phyloP scores from a whole-genome alignment of 345 rosid species.

The Syzygium oleosum region DNA sequence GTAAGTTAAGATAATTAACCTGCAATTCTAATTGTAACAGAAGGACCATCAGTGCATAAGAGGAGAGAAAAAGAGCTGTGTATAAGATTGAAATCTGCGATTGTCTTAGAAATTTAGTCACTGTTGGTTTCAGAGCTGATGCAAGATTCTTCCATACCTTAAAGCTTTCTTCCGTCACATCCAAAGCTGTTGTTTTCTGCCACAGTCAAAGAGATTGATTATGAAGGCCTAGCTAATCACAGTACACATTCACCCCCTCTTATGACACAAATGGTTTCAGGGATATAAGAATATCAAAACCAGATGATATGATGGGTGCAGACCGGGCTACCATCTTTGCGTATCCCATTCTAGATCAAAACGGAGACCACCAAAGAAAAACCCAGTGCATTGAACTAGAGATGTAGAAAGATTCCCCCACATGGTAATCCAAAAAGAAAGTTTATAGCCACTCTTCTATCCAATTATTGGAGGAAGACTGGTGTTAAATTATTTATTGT shows the following conservation, averaged over 20 bases:
- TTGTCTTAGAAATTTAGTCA: neutral
- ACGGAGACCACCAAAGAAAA: neutral
- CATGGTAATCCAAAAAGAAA: neutral
- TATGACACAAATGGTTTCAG: neutral
- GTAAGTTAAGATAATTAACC: neutral
- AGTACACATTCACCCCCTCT: neutral
- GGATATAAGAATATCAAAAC: neutral
- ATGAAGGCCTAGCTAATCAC: neutral
- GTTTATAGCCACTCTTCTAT: neutral
- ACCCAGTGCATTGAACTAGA: neutral
- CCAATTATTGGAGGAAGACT: neutral
- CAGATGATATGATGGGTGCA: neutral
- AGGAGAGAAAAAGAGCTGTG: neutral
- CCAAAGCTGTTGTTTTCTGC: conserved; percentile 82
- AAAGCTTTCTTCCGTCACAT: conserved; percentile 59
- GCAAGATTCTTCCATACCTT: conserved; percentile 35
- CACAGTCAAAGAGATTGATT: conserved; percentile 1
- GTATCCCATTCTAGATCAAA: neutral
- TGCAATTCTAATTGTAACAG: neutral
- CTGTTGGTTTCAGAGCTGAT: neutral
- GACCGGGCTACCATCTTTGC: neutral
- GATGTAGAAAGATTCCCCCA: neutral
- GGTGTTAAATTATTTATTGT: neutral
- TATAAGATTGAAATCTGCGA: neutral
- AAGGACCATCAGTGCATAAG: neutral